Evolutionary conservation across 2,329 filamentous ascomycete genomes (phyloP).

Genomic region (Penicillium decumbens): DNA sequence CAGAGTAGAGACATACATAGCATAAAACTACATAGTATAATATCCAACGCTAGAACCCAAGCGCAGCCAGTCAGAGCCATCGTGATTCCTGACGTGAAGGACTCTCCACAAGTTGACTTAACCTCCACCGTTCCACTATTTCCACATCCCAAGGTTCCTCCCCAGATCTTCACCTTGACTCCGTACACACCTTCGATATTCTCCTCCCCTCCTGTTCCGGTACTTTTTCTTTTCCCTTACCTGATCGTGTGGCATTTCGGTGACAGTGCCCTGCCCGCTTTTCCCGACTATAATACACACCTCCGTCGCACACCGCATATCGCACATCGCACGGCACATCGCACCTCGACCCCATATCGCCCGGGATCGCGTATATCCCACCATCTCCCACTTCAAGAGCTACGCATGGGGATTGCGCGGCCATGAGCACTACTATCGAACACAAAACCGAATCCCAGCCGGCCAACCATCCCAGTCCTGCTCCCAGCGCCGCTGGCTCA

Average conservation of each 20-base stretch:
- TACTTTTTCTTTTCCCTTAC: slow-evolving; percentile 17
- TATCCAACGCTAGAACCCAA: not conserved
- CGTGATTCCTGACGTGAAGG: not conserved
- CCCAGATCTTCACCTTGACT: not conserved
- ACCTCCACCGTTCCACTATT: slow-evolving; percentile 3
- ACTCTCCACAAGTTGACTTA: slow-evolving; percentile 2
- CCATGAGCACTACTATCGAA: slow-evolving; percentile 35
- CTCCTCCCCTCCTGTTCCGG: slow-evolving; percentile 10
- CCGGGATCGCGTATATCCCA: not conserved
- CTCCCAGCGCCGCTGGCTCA: slow-evolving; percentile 33
- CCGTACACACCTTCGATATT: slow-evolving; percentile 9
- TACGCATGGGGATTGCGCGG: slow-evolving; percentile 22
- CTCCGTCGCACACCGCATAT: not conserved
- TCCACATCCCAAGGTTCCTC: slow-evolving; percentile 9
- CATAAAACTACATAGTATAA: no score
- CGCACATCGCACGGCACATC: not conserved
- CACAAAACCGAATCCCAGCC: slow-evolving; percentile 23
- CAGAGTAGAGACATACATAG: not conserved
- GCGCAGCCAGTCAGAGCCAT: slow-evolving; percentile 4
- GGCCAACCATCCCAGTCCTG: slow-evolving; percentile 27
- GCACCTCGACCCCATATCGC: not conserved
- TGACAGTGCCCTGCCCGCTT: not conserved
- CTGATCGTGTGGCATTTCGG: slow-evolving; percentile 15
- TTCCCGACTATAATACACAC: slow-evolving; percentile 2
- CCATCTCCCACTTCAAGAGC: not conserved